Percentiles rank a stretch among this genome's conserved stretches.
Evolutionary conservation across 306 rosid species (phyloP).

Genomic region (Begonia fuchsioides): DNA sequence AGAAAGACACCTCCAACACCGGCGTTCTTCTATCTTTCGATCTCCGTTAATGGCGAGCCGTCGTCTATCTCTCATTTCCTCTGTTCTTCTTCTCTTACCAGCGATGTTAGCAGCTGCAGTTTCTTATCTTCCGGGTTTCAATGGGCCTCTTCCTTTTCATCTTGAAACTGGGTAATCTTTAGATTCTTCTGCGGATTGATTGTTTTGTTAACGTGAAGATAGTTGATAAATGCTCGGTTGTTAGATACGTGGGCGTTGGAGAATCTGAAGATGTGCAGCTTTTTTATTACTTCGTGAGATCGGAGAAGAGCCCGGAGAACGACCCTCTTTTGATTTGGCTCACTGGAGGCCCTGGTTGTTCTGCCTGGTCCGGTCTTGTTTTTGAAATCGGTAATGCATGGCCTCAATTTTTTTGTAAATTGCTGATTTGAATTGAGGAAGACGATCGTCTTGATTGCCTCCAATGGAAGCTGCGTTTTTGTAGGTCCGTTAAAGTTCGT

Average conservation of each 20-base stretch:
- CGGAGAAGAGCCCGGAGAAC: constrained; percentile 34
- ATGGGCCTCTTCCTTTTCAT: constrained; percentile 47
- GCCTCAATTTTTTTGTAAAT: too few relatives aligned
- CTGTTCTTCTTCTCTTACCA: background rate
- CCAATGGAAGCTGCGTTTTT: background rate
- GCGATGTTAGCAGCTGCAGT: constrained; percentile 2
- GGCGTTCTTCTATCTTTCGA: too few relatives aligned
- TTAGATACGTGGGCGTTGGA: constrained; percentile 59
- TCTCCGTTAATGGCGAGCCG: background rate
- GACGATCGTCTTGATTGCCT: too few relatives aligned
- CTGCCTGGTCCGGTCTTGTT: constrained; percentile 27
- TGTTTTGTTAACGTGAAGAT: background rate
- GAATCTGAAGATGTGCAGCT: constrained; percentile 38
- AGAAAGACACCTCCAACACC: too few relatives aligned
- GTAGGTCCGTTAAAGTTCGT: constrained; percentile 45
- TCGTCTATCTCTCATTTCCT: constrained; percentile 3
- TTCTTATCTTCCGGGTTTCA: constrained; percentile 49
- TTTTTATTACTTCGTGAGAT: constrained; percentile 50
- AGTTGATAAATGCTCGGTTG: background rate
- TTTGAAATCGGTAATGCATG: constrained; percentile 33
- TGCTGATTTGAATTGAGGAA: background rate
- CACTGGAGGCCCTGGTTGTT: constrained; percentile 71
- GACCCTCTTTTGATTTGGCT: constrained; percentile 69
- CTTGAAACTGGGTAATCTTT: constrained; percentile 49
- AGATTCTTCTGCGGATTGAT: background rate